Evolutionary conservation across 192 early-diverging fungal genomes (phyloP).

Genomic region (Backusella tuberculispora): DNA sequence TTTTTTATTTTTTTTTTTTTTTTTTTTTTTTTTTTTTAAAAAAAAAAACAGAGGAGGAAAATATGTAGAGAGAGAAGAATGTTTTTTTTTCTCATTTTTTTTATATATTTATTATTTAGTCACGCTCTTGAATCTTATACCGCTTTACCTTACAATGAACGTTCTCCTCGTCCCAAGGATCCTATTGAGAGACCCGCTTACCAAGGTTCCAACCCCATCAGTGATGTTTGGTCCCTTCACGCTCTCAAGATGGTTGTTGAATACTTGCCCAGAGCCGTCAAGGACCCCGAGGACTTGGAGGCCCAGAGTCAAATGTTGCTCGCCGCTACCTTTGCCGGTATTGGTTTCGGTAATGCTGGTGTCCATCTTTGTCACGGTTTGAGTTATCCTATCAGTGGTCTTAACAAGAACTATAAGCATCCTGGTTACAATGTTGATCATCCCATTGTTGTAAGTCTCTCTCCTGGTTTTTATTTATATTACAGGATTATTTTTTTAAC

Average conservation of each 20-base stretch:
- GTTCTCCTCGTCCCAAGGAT: conserved; percentile 78
- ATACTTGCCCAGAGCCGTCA: conserved; percentile 75
- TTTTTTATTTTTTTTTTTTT: no score
- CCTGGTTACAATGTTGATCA: conserved; percentile 79
- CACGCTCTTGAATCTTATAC: conserved; percentile 93
- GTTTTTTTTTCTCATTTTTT: neutral
- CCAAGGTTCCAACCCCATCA: conserved; percentile 92
- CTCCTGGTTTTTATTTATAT: neutral
- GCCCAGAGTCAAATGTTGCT: conserved; percentile 87
- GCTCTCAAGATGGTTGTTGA: conserved; percentile 81
- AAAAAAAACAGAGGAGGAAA: no score
- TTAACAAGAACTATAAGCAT: conserved; percentile 83
- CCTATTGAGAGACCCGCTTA: conserved; percentile 87
- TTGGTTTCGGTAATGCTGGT: conserved; percentile 55
- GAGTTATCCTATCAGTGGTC: conserved; percentile 85
- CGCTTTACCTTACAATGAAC: conserved; percentile 80
- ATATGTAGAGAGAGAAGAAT: neutral
- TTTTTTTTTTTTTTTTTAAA: no score
- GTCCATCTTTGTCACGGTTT: conserved; percentile 89
- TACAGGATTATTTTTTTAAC: conserved; percentile 7
- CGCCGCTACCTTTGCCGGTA: conserved; percentile 87
- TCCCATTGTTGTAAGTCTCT: conserved; percentile 60
- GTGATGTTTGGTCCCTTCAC: conserved; percentile 86
- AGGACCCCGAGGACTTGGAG: conserved; percentile 64
- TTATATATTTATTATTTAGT: conserved; percentile 42